Percentiles rank a stretch among this genome's conserved stretches.
phyloP scores from a whole-genome alignment of 2,329 filamentous ascomycete genomes.

The Fusarium avenaceum region DNA sequence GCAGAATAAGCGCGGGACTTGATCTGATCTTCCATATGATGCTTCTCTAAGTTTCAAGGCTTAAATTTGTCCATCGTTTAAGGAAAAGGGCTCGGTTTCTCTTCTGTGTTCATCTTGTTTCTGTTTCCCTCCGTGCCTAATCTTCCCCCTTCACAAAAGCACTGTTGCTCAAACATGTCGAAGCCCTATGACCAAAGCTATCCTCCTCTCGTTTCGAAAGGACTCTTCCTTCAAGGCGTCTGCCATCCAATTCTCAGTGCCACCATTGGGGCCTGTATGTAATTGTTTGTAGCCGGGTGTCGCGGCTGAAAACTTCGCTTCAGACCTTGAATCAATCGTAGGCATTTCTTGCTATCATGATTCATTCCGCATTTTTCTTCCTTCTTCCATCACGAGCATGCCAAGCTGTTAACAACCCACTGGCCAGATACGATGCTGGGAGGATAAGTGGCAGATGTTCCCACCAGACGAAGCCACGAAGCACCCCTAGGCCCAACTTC shows the following conservation, averaged over 20 bases:
- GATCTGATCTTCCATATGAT: neutral
- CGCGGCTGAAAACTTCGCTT: neutral
- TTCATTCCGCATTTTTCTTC: neutral
- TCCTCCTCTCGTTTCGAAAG: neutral
- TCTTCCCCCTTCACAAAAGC: neutral
- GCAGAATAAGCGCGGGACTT: neutral
- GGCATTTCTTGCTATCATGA: neutral
- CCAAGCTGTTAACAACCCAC: neutral
- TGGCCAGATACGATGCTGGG: constrained; percentile 1
- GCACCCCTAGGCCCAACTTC: neutral
- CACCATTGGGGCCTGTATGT: neutral
- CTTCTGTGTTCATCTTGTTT: neutral
- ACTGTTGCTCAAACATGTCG: neutral
- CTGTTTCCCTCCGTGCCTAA: neutral
- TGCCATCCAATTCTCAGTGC: neutral
- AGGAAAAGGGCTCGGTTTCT: neutral
- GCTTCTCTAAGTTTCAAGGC: neutral
- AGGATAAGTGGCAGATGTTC: neutral
- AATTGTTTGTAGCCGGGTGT: neutral
- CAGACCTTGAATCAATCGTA: neutral
- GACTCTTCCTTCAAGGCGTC: neutral
- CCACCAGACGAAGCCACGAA: neutral
- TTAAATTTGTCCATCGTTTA: neutral
- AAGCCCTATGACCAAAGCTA: neutral
- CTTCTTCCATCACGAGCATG: neutral